Conservation (phyloP, 768 basidiomycete genomes). For the Daedaleopsis nitida region DNA sequence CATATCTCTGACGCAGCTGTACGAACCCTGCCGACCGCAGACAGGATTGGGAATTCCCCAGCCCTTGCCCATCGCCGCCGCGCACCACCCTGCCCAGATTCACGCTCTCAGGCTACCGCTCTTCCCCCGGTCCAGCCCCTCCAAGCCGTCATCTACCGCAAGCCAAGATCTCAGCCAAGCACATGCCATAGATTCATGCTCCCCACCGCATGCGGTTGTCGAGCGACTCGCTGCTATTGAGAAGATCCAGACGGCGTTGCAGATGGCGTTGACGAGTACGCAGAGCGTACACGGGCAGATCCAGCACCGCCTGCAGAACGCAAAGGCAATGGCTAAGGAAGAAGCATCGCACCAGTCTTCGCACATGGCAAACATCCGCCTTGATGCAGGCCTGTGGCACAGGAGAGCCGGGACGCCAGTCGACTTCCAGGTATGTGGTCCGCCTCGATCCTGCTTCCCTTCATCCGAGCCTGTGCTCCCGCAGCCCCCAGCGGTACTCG, state of each 20-base stretch:
- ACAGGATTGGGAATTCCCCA: neutral
- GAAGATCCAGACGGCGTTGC: slow-evolving; percentile 9
- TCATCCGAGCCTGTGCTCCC: too few relatives aligned
- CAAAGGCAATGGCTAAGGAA: neutral
- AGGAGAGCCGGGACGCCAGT: neutral
- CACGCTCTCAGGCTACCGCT: slow-evolving; percentile 16
- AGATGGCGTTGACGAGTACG: slow-evolving; percentile 5
- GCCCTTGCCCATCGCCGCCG: slow-evolving; percentile 44
- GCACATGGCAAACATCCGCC: neutral
- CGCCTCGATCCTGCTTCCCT: neutral
- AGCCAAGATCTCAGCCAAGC: neutral
- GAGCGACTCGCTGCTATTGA: slow-evolving; percentile 16
- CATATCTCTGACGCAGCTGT: neutral
- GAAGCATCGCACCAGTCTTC: neutral
- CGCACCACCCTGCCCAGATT: slow-evolving; percentile 41
- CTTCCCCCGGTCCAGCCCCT: slow-evolving; percentile 3
- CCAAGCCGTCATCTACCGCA: neutral
- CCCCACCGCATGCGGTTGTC: slow-evolving; percentile 7
- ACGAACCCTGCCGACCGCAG: neutral
- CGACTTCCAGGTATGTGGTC: slow-evolving; percentile 7
- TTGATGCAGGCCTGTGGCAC: slow-evolving; percentile 13
- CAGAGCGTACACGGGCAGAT: slow-evolving; percentile 9
- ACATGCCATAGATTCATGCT: neutral
- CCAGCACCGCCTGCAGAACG: slow-evolving; percentile 2
- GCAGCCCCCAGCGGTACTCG: neutral